phyloP scores from a whole-genome alignment of 2,329 filamentous ascomycete species.

The Myotisia sp. region DNA sequence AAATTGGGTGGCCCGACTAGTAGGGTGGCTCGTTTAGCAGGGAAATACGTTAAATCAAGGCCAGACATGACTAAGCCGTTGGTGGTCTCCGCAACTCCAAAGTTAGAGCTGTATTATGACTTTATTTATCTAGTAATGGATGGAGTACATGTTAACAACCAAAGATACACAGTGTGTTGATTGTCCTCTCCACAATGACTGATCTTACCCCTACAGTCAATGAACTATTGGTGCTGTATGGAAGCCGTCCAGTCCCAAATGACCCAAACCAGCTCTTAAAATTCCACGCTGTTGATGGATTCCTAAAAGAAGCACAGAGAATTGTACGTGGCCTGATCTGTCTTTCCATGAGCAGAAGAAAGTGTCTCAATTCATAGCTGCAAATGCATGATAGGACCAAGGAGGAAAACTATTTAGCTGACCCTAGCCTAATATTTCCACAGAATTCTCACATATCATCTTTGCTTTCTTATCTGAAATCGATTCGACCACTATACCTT shows the following conservation, averaged over 20 bases:
- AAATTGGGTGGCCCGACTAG: too few species aligned
- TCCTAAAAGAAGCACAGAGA: conserved; percentile 83
- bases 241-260: conserved; percentile 24
- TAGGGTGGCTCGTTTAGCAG: not conserved
- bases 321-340: conserved; percentile 49
- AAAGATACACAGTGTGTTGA: not conserved
- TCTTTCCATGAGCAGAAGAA: not conserved
- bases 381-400: not conserved
- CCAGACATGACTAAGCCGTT: too few species aligned
- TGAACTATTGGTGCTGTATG: conserved; percentile 23
- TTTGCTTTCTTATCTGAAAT: conserved; percentile 63
- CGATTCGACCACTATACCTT: conserved; percentile 80
- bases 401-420: too few species aligned
- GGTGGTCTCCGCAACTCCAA: too few species aligned
- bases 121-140: too few species aligned
- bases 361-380: too few species aligned
- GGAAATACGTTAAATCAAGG: not conserved
- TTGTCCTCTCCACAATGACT: conserved; percentile 22
- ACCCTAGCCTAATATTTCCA: too few species aligned
- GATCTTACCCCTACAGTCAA: conserved; percentile 28
- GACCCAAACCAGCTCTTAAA: conserved; percentile 12
- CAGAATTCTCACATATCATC: conserved; percentile 75
- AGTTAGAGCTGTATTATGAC: too few species aligned
- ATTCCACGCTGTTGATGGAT: conserved; percentile 52
- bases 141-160: not conserved